These are phyloP conservation scores for sunflower (Helianthus annuus) DNA, from an alignment of 129 eudicot genomes.

Conservation along the genomic window DNA sequence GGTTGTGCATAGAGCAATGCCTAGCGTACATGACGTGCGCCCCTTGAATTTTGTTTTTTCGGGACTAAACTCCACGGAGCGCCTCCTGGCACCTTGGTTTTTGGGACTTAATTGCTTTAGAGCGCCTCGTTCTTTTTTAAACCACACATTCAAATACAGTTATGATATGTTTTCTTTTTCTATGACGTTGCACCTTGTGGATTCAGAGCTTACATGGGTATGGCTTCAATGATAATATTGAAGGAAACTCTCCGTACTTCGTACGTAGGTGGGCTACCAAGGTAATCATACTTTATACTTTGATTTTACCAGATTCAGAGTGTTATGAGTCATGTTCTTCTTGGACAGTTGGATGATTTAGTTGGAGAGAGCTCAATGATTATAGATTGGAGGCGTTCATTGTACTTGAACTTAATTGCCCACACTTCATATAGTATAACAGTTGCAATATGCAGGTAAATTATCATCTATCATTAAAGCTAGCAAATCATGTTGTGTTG, in stretches of 20 bases:
- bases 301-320: not conserved
- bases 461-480: not conserved
- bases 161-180: not conserved
- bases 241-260: conserved; percentile 3
- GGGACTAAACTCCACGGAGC: no score
- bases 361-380: conserved; percentile 51
- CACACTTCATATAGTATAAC: conserved; percentile 88
- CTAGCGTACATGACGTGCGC: no score
- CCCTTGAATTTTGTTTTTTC: no score
- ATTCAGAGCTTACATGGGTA: conserved; percentile 39
- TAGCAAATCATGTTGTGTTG: no score
- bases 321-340: conserved; percentile 9
- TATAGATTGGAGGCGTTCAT: conserved; percentile 91
- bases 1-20: no score
- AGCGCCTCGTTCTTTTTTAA: no score
- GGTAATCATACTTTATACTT: conserved; percentile 8
- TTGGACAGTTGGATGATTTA: conserved; percentile 64
- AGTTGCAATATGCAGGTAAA: conserved; percentile 97
- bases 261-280: conserved; percentile 10
- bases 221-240: not conserved
- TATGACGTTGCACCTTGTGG: not conserved
- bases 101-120: no score
- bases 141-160: not conserved
- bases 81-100: no score
- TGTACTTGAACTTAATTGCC: conserved; percentile 81